phyloP scores from a whole-genome alignment of 2,329 filamentous ascomycete species.

The Fusarium sp. region DNA sequence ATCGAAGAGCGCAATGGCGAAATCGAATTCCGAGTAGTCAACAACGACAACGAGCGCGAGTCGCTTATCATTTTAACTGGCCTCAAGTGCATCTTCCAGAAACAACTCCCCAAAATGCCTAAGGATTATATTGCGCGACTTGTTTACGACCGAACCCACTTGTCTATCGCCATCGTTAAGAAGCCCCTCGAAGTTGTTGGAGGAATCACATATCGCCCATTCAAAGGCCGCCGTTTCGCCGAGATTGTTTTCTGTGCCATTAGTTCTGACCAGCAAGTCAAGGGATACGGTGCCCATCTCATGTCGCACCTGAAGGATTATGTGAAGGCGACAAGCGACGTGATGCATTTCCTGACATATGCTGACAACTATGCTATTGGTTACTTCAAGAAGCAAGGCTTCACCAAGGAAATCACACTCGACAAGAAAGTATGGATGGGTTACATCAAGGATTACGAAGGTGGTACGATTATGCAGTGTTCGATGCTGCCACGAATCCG shows the following conservation, averaged over 20 bases:
- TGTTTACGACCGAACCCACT: slow-evolving; percentile 95
- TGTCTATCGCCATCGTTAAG: slow-evolving; percentile 98
- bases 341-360: slow-evolving; percentile 99
- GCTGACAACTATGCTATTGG: slow-evolving; percentile 99
- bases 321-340: slow-evolving; percentile 94
- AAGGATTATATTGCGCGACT: slow-evolving; percentile 98
- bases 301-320: slow-evolving; percentile 99
- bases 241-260: slow-evolving; percentile 99
- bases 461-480: slow-evolving; percentile 99
- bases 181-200: slow-evolving; percentile 95
- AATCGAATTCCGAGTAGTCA: slow-evolving; percentile 97
- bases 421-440: slow-evolving; percentile 96
- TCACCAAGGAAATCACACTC: slow-evolving; percentile 97
- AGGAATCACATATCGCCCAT: slow-evolving; percentile 95
- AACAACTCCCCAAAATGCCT: slow-evolving; percentile 98
- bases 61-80: slow-evolving; percentile 95
- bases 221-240: slow-evolving; percentile 91
- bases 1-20: slow-evolving; percentile 93
- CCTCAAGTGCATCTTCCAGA: slow-evolving; percentile 97
- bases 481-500: slow-evolving; percentile 95
- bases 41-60: slow-evolving; percentile 91
- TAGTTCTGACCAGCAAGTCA: slow-evolving; percentile 97
- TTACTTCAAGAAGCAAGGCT: slow-evolving; percentile 99
- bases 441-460: slow-evolving; percentile 99
- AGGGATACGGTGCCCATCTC: slow-evolving; percentile 96